Base-by-base conservation (phyloP, 306 rosid genomes). In the Neltuma alba region DNA sequence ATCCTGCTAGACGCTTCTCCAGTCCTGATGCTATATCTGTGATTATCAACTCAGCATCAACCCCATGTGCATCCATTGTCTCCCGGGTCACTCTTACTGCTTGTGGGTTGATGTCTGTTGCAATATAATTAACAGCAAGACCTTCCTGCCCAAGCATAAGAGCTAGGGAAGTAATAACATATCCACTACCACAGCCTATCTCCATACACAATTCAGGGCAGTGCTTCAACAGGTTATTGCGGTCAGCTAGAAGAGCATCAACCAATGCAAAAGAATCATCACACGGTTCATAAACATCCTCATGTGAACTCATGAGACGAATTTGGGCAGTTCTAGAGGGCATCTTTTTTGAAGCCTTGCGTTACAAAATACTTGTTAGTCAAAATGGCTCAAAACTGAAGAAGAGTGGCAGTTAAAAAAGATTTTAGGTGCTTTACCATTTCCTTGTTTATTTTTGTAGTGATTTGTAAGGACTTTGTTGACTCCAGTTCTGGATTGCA, bases 191-290 rank as follows among this genome's bases (percentile, higher is more conserved):
- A 79, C 94, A 91, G 57, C 99, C 98, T 79, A 96, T 86, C 86
- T 96, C 98, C 88, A 95, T 72, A 72, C 98, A 95, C 71, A 95
- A 42, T 23, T 76, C 23, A 18, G 99, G 98, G n/a, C 66, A 74
- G 48, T 91, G 98, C 52, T 88, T 85, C 79, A 91, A 67, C 64
- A 95, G 78, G 85, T 88, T 86, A 3, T 74, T 63, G 76, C 89
- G 81, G 42, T 95, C 99, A 2, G 99, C 94, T 57, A 95, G 88
- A 80, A 95, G 97, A 20, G 98, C 99, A 79, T 95, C 98, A 27
- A 91, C 99, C 27, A 96, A 87, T 4, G 99, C 98, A 86, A 92
- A 96, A 13, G 98, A 96, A 82, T 96, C 99, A 72, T 96, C 99
- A 21, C 98, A 91, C 0, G 99, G 98, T 82, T 96, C 98, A 82